These are phyloP conservation scores for Avena atlantica DNA, from an alignment of 176 grass and related monocot genomes.

Conservation along the genomic window DNA sequence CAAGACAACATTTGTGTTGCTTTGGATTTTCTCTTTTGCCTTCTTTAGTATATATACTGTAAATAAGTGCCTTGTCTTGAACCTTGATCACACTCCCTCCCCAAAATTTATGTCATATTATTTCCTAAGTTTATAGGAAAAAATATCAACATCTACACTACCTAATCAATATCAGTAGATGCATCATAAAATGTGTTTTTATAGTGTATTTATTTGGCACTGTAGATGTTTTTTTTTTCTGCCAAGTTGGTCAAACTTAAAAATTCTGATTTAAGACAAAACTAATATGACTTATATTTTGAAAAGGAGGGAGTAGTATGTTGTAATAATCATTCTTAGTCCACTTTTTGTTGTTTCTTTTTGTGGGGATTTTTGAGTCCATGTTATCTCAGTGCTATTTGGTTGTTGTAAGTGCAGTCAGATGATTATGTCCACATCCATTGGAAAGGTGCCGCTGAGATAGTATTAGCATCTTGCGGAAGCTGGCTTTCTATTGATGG, in stretches of 20 bases:
- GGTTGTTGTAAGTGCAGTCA: conserved; percentile 47
- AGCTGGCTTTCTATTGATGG: conserved; percentile 57
- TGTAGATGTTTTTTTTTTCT: no score
- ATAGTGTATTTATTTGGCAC: no score
- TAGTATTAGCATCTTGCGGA: conserved; percentile 61
- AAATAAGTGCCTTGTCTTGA: conserved; percentile 1
- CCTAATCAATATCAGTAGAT: no score
- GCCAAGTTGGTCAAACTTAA: no score
- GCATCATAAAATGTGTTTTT: no score
- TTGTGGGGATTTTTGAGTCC: neutral
- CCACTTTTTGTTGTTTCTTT: neutral
- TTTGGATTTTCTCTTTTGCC: neutral
- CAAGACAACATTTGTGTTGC: neutral
- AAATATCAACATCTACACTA: no score
- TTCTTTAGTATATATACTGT: neutral
- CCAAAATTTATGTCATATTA: neutral
- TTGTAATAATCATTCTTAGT: neutral
- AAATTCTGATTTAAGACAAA: no score
- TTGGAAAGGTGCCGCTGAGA: conserved; percentile 79
- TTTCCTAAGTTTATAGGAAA: neutral
- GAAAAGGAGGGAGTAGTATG: neutral
- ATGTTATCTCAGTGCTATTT: conserved; percentile 26
- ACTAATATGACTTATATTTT: neutral
- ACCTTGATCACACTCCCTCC: neutral
- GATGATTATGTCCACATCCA: conserved; percentile 59